Evolutionary conservation across 306 rosid species (phyloP), one percentile per base, ranked within the genome.

Genomic region (Dicorynia guianensis): DNA sequence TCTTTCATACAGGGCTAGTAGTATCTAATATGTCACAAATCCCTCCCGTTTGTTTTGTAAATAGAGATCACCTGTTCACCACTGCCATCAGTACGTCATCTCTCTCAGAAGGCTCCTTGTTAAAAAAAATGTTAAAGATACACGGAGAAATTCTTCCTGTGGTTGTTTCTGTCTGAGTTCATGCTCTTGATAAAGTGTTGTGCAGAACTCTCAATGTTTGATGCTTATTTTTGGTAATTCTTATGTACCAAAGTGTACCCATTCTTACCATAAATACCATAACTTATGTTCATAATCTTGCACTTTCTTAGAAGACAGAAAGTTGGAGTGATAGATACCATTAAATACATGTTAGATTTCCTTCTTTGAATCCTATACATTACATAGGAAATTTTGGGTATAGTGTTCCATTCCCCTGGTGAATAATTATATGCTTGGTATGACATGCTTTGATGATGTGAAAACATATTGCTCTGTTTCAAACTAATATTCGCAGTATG

Each of bases 391-490:
- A 49, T 15, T 60, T 40, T 54, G 9, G 5, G n/a, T 71, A 30
- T 39, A 5, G 7, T 34, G 12, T 36, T 40, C 49, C 64, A 25
- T 48, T 73, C 15, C 33, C 43, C 11, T 46, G 67, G 38, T 19
- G 5, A 44, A 12, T 50, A 58, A 19, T 57, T 71, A 43, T 58
- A 14, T 17, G 13, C 67, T 11, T 53, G 18, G 6, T 17, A 52
- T 60, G 42, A 8, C 18, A 40, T 34, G 59, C 56, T 30, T 25
- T 53, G 46, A 49, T 48, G 36, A 64, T 47, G 18, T 6, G 9
- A 78, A 70, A 66, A 71, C 36, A 11, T 34, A 53, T 58, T 63
- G 59, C 35, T 53, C 18, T 47, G n/a, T 65, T 44, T 65, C 57
- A 53, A 39, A 40, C 38, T 40, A 61, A 61, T 69, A 35, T n/a